Evolutionary conservation across 2,329 filamentous ascomycete genomes (phyloP), one percentile per base, ranked within the genome.

Genomic region (Pseudogymnoascus sp.): DNA sequence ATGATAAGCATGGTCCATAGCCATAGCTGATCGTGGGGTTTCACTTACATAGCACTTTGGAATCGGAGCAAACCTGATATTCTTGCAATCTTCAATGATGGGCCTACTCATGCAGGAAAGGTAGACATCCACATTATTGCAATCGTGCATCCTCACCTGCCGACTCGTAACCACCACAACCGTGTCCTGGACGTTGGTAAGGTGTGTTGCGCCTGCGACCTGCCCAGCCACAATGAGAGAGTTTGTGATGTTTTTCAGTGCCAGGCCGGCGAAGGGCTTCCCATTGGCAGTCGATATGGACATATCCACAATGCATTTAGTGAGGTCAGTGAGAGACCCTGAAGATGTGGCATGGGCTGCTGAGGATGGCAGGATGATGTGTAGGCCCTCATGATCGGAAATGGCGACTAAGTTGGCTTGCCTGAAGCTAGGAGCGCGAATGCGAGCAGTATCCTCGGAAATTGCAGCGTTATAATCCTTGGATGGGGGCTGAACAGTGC

Each of bases 81-180:
- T 82, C 24, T 77, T 81, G 73, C 93, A 97, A 68, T 95, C 88
- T 75, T 99, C 95, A 67, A 99, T 96, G 69, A 99, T 97, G 0
- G 95, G 95, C 66, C 92, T 86, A 70, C 90, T 95, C 1, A 81
- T 80, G 72, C 90, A 93, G 67, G 88, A 83, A 64, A 99, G 79
- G 73, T 97, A 97, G 10, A 99, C 81, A 68, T 91, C 86, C 37
- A 96, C 89, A 65, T 92, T 83, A 50, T 78, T 80, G 72, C 91
- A 96, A 68, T 93, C 89, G 73, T 99, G 95, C 79, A 99, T 93
- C 21, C 95, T 85, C 70, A 96, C 91, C 75, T 99, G 95, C n/a
- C 89, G 83, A 61, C 90, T 89, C 6, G 85, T 81, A 2, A 96
- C 86, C 0, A 97, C 85, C 13, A 96, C 75, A n/a, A 91, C 83